Conservation (phyloP, 768 basidiomycete species). For the Pleurotus tuoliensis region DNA sequence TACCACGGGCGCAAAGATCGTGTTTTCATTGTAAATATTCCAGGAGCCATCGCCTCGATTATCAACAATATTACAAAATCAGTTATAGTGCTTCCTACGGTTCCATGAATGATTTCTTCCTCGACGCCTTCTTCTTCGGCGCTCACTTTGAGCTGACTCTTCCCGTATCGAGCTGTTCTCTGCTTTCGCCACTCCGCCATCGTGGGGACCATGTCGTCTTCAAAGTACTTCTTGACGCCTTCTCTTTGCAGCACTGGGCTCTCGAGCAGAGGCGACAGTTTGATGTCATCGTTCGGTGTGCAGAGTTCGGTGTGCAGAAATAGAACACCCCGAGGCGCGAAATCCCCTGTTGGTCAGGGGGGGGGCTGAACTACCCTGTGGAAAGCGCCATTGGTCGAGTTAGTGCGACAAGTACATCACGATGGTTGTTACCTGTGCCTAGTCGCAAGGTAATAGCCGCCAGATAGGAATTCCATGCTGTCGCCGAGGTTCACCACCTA, state of each 20-base stretch:
- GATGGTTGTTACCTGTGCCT: slow-evolving; percentile 28
- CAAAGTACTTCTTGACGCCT: slow-evolving; percentile 29
- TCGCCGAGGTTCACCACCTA: slow-evolving; percentile 47
- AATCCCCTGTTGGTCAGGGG: slow-evolving; percentile 34
- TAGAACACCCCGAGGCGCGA: slow-evolving; percentile 46
- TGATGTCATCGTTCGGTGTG: slow-evolving; percentile 40
- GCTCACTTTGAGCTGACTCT: slow-evolving; percentile 24
- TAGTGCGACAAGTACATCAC: too few relatives aligned
- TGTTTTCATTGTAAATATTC: too few relatives aligned
- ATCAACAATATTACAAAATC: not conserved
- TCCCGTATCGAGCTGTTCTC: slow-evolving; percentile 38
- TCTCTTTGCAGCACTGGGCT: slow-evolving; percentile 39
- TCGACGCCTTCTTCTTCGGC: slow-evolving; percentile 33
- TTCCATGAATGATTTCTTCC: slow-evolving; percentile 41
- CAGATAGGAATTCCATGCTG: slow-evolving; percentile 43
- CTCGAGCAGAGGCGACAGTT: slow-evolving; percentile 32
- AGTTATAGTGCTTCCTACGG: slow-evolving; percentile 45
- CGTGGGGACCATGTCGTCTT: slow-evolving; percentile 30
- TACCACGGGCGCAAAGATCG: too few relatives aligned
- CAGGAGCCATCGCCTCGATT: too few relatives aligned
- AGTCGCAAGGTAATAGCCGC: slow-evolving; percentile 44
- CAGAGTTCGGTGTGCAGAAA: slow-evolving; percentile 40
- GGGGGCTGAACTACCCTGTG: slow-evolving; percentile 45
- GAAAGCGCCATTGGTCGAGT: not conserved
- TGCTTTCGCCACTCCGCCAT: slow-evolving; percentile 38